Evolutionary conservation across 169 alveolate species (phyloP).

Genomic region (Perkinsus chesapeaki): DNA sequence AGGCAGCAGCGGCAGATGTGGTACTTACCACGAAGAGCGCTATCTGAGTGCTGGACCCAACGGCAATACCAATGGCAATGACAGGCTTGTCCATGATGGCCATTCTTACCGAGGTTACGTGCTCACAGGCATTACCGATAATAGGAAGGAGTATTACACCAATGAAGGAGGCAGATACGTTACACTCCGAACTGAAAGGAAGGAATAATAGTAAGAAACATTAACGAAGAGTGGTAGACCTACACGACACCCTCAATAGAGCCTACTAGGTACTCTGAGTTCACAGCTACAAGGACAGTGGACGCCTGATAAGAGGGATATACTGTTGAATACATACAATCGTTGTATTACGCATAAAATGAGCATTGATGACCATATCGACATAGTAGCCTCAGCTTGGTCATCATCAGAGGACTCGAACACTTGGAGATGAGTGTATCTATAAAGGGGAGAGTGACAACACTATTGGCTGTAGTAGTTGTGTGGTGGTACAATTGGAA

Average conservation of each 20-base stretch:
- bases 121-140: slow-evolving; percentile 69
- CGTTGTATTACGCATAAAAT: slow-evolving; percentile 8
- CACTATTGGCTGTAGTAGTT: background rate
- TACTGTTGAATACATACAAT: slow-evolving; percentile 38
- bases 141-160: slow-evolving; percentile 64
- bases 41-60: slow-evolving; percentile 61
- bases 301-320: slow-evolving; percentile 29
- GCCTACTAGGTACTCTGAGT: slow-evolving; percentile 50
- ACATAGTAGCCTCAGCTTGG: slow-evolving; percentile 38
- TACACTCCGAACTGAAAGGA: background rate
- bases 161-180: slow-evolving; percentile 35
- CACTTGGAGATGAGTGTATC: slow-evolving; percentile 48
- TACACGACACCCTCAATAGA: slow-evolving; percentile 53
- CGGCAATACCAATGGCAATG: slow-evolving; percentile 59
- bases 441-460: background rate
- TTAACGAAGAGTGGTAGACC: slow-evolving; percentile 51
- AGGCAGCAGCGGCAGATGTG: background rate
- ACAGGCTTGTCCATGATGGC: slow-evolving; percentile 60
- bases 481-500: slow-evolving; percentile 38
- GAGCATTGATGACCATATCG: background rate
- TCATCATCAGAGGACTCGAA: slow-evolving; percentile 46
- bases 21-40: slow-evolving; percentile 53
- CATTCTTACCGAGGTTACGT: slow-evolving; percentile 59
- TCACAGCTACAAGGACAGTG: slow-evolving; percentile 42
- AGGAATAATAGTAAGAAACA: background rate